Base-by-base conservation (phyloP, 176 grass and related monocot species). In the Paspalum notatum region DNA sequence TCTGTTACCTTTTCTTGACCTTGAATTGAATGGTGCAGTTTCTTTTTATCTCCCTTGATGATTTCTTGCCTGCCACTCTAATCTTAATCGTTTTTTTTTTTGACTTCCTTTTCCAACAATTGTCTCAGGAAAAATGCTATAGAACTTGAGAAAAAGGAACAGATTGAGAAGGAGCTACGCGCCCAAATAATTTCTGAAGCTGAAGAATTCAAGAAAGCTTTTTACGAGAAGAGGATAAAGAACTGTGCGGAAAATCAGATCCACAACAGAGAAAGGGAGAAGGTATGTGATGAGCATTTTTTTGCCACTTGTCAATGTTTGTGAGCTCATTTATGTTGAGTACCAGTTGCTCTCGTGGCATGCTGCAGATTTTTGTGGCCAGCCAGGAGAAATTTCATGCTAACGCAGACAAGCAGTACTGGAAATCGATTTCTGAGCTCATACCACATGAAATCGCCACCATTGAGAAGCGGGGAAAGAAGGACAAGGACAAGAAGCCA, bases 361-460 rank as follows among this genome's bases (percentile, higher is more conserved):
- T 41, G 4, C 37, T 68, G 60, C 87, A 98, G 95, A 72, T 98
- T 43, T 87, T 93, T 7, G 51, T 91, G 12, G 90, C 78, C 8
- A 80, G 59, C 71, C 92, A 95, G 77, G 92, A 95, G 84, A 93
- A 91, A 16, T 98, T 98, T 82, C 92, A 98, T 81, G 86, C 90
- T 17, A 82, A 67, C 3, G 90, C 90, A 8, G 84, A 89, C 71
- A 98, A 98, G 65, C 88, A 93, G 47, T 94, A 98, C 75, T 98
- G 95, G 95, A 93, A 98, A 78, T 88, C 95, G 0, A 98, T 98
- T 71, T 91, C 92, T 0, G 95, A 98, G 43, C 88, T 98, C 74
- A 95, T 98, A 56, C 95, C 90, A 14, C 95, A 91, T 67, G 95
- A 98, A 82, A 91, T 98, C 53, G 90, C 82, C 21, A 91, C 85